phyloP scores from a whole-genome alignment of 2,329 filamentous ascomycete genomes.

The Myotisia sp. region DNA sequence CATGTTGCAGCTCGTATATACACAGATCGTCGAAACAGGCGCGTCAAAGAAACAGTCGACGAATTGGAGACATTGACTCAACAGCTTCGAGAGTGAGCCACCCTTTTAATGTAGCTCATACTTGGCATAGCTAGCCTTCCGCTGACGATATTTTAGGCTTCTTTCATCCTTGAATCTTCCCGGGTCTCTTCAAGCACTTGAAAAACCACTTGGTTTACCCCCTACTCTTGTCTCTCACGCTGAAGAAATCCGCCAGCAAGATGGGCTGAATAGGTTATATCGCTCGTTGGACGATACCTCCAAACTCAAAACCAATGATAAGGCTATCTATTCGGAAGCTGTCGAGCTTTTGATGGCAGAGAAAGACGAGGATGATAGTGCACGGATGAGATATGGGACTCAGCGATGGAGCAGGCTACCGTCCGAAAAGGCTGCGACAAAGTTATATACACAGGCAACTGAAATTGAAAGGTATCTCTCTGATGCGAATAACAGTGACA shows the following conservation, averaged over 20 bases:
- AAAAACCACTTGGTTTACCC: constrained; percentile 84
- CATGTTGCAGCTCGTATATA: constrained; percentile 94
- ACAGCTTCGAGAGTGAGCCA: constrained; percentile 52
- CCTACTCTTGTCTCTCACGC: constrained; percentile 76
- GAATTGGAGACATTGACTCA: constrained; percentile 71
- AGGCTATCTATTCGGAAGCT: constrained; percentile 68
- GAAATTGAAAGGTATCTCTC: constrained; percentile 84
- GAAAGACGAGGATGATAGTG: constrained; percentile 64
- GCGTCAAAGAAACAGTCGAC: constrained; percentile 74
- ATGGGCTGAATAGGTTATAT: constrained; percentile 63
- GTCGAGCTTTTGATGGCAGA: constrained; percentile 64
- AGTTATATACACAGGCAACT: constrained; percentile 57
- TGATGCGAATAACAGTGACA: constrained; percentile 52
- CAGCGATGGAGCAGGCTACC: constrained; percentile 64
- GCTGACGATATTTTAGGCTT: constrained; percentile 35
- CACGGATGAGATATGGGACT: constrained; percentile 68
- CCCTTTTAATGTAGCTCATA: background rate
- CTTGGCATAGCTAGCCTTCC: constrained; percentile 10
- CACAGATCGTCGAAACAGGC: constrained; percentile 74
- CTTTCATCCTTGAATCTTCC: constrained; percentile 75
- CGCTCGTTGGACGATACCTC: constrained; percentile 77
- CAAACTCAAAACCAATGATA: constrained; percentile 70
- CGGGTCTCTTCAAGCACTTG: constrained; percentile 81
- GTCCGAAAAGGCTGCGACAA: constrained; percentile 53
- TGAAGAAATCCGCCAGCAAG: constrained; percentile 83